Evolutionary conservation across 129 eudicot genomes (phyloP).

Genomic region (Centella asiatica): DNA sequence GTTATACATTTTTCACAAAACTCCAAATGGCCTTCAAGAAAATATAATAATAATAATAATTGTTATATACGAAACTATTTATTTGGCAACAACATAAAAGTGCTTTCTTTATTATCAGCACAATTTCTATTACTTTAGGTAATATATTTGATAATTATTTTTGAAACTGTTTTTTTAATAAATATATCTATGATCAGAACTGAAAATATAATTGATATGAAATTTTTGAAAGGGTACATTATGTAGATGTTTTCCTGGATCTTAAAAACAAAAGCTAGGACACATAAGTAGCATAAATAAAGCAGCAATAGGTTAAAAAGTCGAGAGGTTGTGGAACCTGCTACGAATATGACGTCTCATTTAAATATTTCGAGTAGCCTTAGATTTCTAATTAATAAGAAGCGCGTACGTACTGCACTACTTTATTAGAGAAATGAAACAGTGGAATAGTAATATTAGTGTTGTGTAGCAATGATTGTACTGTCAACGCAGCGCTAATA

Average conservation of each 20-base stretch:
- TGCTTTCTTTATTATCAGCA: too few relatives aligned
- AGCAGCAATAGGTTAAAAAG: constrained; percentile 16
- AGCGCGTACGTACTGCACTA: background rate
- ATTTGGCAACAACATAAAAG: too few relatives aligned
- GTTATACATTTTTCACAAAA: too few relatives aligned
- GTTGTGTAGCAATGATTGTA: constrained; percentile 31
- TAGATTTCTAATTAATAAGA: constrained; percentile 26
- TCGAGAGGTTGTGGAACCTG: constrained; percentile 67
- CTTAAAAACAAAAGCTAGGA: constrained; percentile 28
- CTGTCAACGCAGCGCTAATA: constrained; percentile 24
- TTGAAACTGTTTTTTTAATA: too few relatives aligned
- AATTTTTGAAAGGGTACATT: constrained; percentile 21
- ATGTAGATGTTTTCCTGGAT: background rate
- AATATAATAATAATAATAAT: too few relatives aligned
- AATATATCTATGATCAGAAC: too few relatives aligned
- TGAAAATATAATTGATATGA: too few relatives aligned
- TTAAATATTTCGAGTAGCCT: too few relatives aligned
- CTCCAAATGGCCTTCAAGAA: too few relatives aligned
- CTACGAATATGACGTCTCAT: constrained; percentile 55
- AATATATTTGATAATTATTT: too few relatives aligned
- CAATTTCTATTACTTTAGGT: too few relatives aligned
- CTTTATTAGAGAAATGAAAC: background rate
- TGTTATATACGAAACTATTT: too few relatives aligned
- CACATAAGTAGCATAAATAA: background rate
- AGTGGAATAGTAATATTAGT: constrained; percentile 1